Evolutionary conservation across 2,329 filamentous ascomycete genomes (phyloP), one percentile per base, ranked within the genome.

Genomic region (Fonsecaea nubica): DNA sequence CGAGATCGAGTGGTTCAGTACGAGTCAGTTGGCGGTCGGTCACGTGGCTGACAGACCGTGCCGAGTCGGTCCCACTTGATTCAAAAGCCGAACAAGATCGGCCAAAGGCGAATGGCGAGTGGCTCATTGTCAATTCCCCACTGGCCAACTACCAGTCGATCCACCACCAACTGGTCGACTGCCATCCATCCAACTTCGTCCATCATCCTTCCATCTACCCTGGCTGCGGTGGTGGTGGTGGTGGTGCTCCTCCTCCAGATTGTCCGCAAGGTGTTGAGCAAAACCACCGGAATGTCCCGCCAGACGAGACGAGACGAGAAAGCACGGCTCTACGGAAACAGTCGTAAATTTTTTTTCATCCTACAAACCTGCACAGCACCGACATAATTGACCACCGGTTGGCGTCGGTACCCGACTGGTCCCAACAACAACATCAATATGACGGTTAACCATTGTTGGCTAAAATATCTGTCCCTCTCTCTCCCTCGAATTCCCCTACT

Each of bases 391-490:
- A n/a, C 40, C 4, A 10, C 18, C 18, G 25, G 10, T 50, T 30
- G 45, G 45, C 45, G 45, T 50, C 45, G 9, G 3, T 50, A 50
- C 45, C 45, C 45, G 45, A 50, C 45, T 50, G 45, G 45, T 50
- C 45, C 45, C 45, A 50, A 50, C 45, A 50, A 50, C 45, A 13
- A 45, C 3, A 18, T 2, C 38, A 10, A n/a, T 13, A 3, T 42
- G 18, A n/a, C 42, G 4, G 8, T 48, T 48, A 6, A 21, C 42
- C 42, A 48, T 5, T 50, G 45, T 50, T 30, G 45, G 45, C 9
- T 18, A 9, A 30, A 30, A 25, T 21, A 50, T 50, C 45, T 50
- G 10, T 50, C 21, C 6, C 5, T 42, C 13, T 25, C 25, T 25
- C 25, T 3, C 25, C 25, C 25, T 3, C 25, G 25, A 3, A 32